Evolutionary conservation across 1,139 yeast genomes (phyloP), one percentile per base, ranked within the genome.

Genomic region (Suhomyces terraborum): DNA sequence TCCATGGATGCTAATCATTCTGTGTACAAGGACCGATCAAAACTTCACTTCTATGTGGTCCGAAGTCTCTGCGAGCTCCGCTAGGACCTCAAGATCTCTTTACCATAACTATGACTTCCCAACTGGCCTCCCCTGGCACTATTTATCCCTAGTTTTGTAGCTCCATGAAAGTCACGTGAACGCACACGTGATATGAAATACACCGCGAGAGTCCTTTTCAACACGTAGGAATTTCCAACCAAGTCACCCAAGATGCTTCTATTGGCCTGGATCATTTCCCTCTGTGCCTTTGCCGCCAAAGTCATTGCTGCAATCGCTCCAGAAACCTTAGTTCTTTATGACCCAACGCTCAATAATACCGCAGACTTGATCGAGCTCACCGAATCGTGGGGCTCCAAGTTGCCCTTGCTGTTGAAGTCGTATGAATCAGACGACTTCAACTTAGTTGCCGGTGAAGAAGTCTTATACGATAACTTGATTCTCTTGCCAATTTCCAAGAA

Each of bases 401-500:
- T 53, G 51, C 56, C 53, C 39, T 59, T 58, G 43, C 59, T 55
- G n/a, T 51, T 48, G 35, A 49, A 56, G 35, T 52, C 60, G 20
- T 69, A 67, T 47, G 50, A 59, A 22, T 65, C 61, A 36, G 63
- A 55, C 6, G 59, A 57, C 31, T 51, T 69, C 38, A 26, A 38
- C 17, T 42, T 52, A 30, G 60, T 61, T 40, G 48, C 50, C 32
- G 62, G 64, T 23, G 66, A 56, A 8, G 62, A 58, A 28, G 53
- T 59, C 8, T 49, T 56, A 20, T 69, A 53, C 44, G 58, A 66
- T 35, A 61, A 69, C 48, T 51, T 70, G 48, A 53, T 73, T 13
- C 60, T 69, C 33, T 62, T 72, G 43, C 77, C 77, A n/a, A 52
- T 69, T 7, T 48, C 64, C 30, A 67, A 66, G 51, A 69, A 67